Conservation (phyloP, 2,329 filamentous ascomycete species). For the Fusarium papillatum region DNA sequence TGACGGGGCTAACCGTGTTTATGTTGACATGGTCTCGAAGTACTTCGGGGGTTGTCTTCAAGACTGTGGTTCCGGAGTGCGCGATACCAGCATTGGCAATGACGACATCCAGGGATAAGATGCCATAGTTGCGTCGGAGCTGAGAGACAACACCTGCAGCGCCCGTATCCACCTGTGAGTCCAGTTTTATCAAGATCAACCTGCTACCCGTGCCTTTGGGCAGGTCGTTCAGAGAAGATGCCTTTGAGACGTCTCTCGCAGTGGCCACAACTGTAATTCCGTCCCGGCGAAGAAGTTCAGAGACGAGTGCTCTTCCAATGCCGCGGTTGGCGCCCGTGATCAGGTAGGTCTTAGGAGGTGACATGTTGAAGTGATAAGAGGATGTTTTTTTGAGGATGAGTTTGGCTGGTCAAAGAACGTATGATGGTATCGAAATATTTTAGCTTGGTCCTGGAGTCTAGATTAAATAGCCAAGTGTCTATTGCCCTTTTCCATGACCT, state of each 20-base stretch:
- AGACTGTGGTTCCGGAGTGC: not conserved
- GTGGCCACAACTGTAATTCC: not conserved
- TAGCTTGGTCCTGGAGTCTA: not conserved
- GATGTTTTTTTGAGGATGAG: not conserved
- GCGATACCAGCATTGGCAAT: not conserved
- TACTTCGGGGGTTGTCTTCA: not conserved
- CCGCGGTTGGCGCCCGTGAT: not conserved
- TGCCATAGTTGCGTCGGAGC: not conserved
- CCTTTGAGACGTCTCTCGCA: not conserved
- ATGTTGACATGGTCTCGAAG: not conserved
- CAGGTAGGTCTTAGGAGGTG: not conserved
- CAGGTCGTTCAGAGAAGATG: not conserved
- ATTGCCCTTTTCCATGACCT: not conserved
- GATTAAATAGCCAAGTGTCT: not conserved
- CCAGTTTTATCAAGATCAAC: not conserved
- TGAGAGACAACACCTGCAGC: not conserved
- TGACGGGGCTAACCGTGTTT: not conserved
- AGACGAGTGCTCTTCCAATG: not conserved
- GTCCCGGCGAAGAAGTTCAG: not conserved
- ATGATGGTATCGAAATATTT: not conserved
- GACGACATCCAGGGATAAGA: not conserved
- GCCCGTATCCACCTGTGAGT: not conserved
- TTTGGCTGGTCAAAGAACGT: not conserved
- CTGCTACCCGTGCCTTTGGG: not conserved
- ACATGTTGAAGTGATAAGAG: not conserved